These are phyloP conservation scores for Apophysomyces variabilis DNA, from an alignment of 371 early-diverging fungal species.

Conservation along the genomic window DNA sequence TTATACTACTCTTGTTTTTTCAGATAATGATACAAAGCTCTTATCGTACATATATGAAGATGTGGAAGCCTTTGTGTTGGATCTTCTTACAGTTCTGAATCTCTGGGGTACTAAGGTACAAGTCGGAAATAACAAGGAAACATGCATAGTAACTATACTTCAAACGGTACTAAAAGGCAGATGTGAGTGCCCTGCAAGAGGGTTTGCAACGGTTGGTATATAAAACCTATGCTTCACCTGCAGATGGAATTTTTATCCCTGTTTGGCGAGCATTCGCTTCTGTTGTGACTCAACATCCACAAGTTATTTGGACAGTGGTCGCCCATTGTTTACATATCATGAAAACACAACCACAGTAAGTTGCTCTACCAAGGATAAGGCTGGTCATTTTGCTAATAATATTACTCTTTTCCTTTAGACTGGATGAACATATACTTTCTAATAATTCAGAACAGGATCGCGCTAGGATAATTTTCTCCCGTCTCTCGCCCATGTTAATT, in stretches of 20 bases:
- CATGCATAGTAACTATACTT: not conserved
- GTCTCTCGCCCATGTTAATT: not conserved
- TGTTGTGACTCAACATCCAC: not conserved
- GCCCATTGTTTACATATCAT: constrained; percentile 18
- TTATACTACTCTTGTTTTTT: too few species aligned
- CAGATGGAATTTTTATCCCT: not conserved
- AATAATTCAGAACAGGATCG: not conserved
- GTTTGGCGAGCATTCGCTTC: constrained; percentile 12
- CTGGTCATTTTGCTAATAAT: not conserved
- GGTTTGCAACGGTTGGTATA: constrained; percentile 4
- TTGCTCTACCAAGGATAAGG: not conserved
- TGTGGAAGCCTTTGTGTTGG: constrained; percentile 1
- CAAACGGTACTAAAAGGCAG: not conserved
- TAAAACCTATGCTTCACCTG: constrained; percentile 13
- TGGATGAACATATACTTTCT: not conserved
- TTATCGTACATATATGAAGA: not conserved
- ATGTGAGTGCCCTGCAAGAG: constrained; percentile 7
- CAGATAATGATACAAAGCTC: too few species aligned
- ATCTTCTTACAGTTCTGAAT: constrained; percentile 21
- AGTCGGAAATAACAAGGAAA: not conserved
- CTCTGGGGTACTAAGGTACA: constrained; percentile 25
- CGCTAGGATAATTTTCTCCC: not conserved
- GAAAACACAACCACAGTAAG: constrained; percentile 21
- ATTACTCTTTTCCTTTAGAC: not conserved
- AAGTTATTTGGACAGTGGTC: constrained; percentile 8